Evolutionary conservation across 345 rosid species (phyloP), one percentile per base, ranked within the genome.

Genomic region (Syzygium grande): DNA sequence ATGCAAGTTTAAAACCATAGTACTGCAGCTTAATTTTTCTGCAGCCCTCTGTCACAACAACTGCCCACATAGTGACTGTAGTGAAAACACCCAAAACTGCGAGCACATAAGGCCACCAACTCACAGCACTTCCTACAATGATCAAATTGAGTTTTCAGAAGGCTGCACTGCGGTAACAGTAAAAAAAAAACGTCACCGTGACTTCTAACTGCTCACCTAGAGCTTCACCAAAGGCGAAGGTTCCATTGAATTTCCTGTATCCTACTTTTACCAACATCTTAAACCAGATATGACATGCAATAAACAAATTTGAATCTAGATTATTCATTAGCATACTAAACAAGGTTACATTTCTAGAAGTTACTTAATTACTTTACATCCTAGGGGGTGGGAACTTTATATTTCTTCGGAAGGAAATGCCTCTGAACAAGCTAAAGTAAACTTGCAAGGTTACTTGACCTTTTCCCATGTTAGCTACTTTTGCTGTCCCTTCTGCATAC

Each of bases 1-100:
- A 97, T 85, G 99, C 99, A 84, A 96, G 96, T 90, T 96, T 97
- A 88, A 97, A 96, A 85, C 99, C 99, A 92, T 97, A 96, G 86
- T 95, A 97, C 90, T 95, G 99, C 89, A 97, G 91, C 91, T 97
- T 97, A 88, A 97, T 93, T 92, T 97, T 97, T 94, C 99, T 93
- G 95, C 98, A 96, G 89, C 99, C 99, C 92, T 96, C 98, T 22
- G 99, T 96, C 61, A 97, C 96, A 86, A 97, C 93, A 88, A 95
- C 98, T 52, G 99, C 99, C 94, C 95, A 94, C 99, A 97, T 96
- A 49, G 99, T 96, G 86, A 97, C 98, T 21, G 94, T 46, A 19
- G 95, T 95, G 89, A 95, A 97, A 90, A 94, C 88, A 86, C 96
- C 97, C 88, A 96, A 84, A 87, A 96, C 90, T 8, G 92, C 96